Evolutionary conservation across 352 stramenopile genomes (phyloP).

Genomic region (Globisporangium takayamanum): DNA sequence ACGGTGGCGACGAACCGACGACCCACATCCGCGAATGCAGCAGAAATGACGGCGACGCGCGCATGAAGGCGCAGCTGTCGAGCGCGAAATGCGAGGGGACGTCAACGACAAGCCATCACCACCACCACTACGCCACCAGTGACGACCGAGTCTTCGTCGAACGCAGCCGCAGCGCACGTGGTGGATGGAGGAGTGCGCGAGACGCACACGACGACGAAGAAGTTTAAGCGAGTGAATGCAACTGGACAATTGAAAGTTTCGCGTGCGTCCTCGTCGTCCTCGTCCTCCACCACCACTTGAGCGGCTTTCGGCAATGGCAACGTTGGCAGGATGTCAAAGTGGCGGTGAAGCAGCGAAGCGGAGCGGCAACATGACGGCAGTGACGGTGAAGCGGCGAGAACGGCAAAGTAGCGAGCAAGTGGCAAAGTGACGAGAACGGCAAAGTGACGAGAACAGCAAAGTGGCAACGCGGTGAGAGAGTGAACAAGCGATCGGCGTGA

Average conservation of each 20-base stretch:
- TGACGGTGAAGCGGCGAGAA: too few species aligned
- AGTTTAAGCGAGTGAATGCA: constrained; percentile 2
- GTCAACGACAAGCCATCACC: neutral
- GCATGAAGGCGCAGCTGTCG: too few species aligned
- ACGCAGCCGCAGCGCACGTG: constrained; percentile 1
- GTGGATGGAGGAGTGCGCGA: constrained; percentile 18
- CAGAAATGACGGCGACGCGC: constrained; percentile 21
- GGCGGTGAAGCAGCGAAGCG: too few species aligned
- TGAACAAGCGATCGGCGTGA: neutral
- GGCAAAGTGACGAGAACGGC: too few species aligned
- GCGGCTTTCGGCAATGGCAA: neutral
- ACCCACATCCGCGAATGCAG: neutral
- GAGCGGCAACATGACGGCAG: too few species aligned
- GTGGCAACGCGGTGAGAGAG: too few species aligned
- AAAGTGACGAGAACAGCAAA: too few species aligned
- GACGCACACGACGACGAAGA: constrained; percentile 11
- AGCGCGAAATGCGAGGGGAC: neutral
- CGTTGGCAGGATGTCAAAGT: neutral
- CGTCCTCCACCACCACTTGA: neutral
- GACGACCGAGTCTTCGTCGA: too few species aligned
- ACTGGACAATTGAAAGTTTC: neutral
- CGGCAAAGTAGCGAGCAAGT: too few species aligned
- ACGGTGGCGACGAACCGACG: neutral
- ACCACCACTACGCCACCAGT: too few species aligned
- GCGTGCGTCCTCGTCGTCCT: neutral